phyloP scores from a whole-genome alignment of 2,329 filamentous ascomycete species.

The Ascochyta clinopodiicola region DNA sequence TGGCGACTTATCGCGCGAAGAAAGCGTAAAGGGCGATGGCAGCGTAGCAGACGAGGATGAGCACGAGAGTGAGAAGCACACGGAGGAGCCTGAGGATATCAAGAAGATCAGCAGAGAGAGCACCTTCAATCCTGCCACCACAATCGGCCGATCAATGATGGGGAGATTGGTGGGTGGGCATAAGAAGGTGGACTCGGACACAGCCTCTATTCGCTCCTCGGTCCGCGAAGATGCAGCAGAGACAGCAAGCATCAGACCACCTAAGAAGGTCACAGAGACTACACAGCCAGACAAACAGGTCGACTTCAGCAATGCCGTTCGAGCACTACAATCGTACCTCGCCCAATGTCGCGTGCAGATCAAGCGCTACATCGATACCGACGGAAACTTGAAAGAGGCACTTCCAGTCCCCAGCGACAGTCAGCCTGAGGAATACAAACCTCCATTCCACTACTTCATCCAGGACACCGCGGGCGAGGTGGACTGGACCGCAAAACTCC shows the following conservation, averaged over 20 bases:
- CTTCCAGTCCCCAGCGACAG: conserved; percentile 56
- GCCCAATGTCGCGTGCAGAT: conserved; percentile 78
- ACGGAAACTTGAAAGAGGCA: conserved; percentile 65
- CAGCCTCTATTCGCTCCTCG: conserved; percentile 66
- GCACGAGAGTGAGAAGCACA: conserved; percentile 27
- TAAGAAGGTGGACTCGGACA: conserved; percentile 57
- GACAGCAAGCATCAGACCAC: conserved; percentile 57
- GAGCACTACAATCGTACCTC: conserved; percentile 84
- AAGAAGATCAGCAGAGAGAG: conserved; percentile 25
- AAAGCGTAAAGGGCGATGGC: conserved; percentile 56
- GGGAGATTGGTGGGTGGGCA: conserved; percentile 54
- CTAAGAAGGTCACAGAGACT: conserved; percentile 53
- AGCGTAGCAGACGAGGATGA: conserved; percentile 45
- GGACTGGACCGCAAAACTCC: conserved; percentile 74
- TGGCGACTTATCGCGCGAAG: conserved; percentile 74
- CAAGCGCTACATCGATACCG: conserved; percentile 65
- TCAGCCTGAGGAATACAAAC: conserved; percentile 46
- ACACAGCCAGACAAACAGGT: conserved; percentile 56
- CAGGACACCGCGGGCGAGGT: conserved; percentile 35
- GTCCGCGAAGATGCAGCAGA: conserved; percentile 64
- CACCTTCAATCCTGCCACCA: conserved; percentile 30
- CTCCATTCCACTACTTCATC: conserved; percentile 54
- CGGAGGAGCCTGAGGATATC: conserved; percentile 30
- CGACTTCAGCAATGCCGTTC: conserved; percentile 79
- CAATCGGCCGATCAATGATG: conserved; percentile 53